Base-by-base conservation (phyloP, 2,329 filamentous ascomycete species). In the Colletotrichum sp. region DNA sequence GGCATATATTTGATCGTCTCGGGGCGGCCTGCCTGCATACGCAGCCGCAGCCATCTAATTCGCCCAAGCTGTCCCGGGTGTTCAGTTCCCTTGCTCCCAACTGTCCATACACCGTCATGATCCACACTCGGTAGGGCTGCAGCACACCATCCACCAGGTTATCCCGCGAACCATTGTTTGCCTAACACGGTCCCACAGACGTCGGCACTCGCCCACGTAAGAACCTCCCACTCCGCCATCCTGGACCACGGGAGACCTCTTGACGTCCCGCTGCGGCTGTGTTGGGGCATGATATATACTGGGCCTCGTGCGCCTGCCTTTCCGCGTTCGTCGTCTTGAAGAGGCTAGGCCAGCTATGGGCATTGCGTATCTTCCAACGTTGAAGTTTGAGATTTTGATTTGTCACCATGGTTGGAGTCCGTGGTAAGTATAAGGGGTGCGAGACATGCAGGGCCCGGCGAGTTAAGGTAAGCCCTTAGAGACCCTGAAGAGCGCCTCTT, bases 351-450 rank as follows among this genome's bases (percentile, higher is more conserved):
- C 22, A 64, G 64, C 34, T 52, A 73, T 68, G 64, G 57, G n/a
- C 59, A 57, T 39, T 65, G 32, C 32, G 15, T 36, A 28, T 52
- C 66, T 52, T 39, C 30, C 55, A 22, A 57, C 13, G 44, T 64
- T 39, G 24, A 18, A 26, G n/a, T 30, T 34, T 44, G 26, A 68
- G 44, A 44, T 18, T 52, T 22, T 68, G 44, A 34, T 63, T 36
- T 48, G 57, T 77, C 80, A 85, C 72, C 44, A 92, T 92, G 91
- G 91, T 92, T 78, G 91, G 91, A 69, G 91, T 93, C 74, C 88
- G 90, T 48, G 91, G 91, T 68, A 92, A 92, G 82, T 93, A 90
- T 81, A 92, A 92, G 82, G 91, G 91, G 48, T 93, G 91, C 83
- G 91, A 92, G 82, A 92, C 91, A 30, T 93, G 91, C 81, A 86